phyloP scores from a whole-genome alignment of 768 basidiomycete species.

The Rhodotorula kratochvilovae region DNA sequence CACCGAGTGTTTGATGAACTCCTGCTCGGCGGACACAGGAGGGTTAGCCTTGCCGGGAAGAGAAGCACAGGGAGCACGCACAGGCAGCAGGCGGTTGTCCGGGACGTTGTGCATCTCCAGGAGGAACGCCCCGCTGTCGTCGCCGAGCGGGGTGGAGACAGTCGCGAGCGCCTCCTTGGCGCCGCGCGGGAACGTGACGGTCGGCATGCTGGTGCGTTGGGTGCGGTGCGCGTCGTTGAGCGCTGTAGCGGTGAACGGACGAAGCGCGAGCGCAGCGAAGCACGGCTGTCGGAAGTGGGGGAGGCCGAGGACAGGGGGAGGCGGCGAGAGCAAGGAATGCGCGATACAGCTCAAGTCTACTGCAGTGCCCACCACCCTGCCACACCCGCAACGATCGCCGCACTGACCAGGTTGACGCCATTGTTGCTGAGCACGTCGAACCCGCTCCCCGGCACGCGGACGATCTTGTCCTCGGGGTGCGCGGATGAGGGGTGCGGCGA shows the following conservation, averaged over 20 bases:
- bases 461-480: slow-evolving; percentile 52
- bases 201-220: background rate
- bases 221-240: background rate
- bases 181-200: slow-evolving; percentile 4
- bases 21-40: background rate
- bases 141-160: background rate
- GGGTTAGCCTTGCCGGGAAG: background rate
- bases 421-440: slow-evolving; percentile 67
- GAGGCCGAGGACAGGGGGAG: background rate
- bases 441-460: slow-evolving; percentile 44
- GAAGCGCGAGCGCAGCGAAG: too few species aligned
- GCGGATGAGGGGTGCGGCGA: slow-evolving; percentile 46
- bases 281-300: too few species aligned
- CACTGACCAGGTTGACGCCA: slow-evolving; percentile 53
- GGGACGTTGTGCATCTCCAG: slow-evolving; percentile 20
- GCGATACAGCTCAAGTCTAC: background rate
- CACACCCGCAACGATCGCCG: slow-evolving; percentile 50
- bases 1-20: slow-evolving; percentile 31
- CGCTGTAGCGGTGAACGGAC: too few species aligned
- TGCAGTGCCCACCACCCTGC: slow-evolving; percentile 30
- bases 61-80: background rate
- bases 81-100: slow-evolving; percentile 33
- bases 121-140: background rate
- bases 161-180: background rate
- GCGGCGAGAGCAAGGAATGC: background rate